These are phyloP conservation scores for Fusarium bulbicola DNA, from an alignment of 2,329 filamentous ascomycete genomes.

Conservation along the genomic window DNA sequence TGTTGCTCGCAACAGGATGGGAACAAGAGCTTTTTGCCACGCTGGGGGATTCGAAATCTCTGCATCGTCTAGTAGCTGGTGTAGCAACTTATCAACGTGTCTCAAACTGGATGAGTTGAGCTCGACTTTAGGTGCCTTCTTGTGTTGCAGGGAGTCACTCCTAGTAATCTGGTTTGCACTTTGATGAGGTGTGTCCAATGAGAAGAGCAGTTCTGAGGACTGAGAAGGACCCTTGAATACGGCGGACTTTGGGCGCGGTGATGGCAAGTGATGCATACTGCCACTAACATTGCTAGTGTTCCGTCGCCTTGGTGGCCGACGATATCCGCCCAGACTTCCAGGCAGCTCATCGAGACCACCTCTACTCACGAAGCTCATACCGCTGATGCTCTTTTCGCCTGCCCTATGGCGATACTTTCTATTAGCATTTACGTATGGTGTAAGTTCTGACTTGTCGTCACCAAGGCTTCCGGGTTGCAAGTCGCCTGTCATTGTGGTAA, in stretches of 20 bases:
- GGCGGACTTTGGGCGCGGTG: constrained; percentile 71
- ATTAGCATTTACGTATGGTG: constrained; percentile 75
- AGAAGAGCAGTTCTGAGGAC: constrained; percentile 61
- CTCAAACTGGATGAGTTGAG: constrained; percentile 87
- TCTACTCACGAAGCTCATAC: constrained; percentile 74
- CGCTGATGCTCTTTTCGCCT: constrained; percentile 79
- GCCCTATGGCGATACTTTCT: constrained; percentile 78
- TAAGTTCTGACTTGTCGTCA: constrained; percentile 77
- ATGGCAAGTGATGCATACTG: constrained; percentile 72
- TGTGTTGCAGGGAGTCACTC: constrained; percentile 84
- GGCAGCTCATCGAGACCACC: constrained; percentile 71
- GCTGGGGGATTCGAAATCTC: constrained; percentile 75
- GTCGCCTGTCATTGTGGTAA: constrained; percentile 77
- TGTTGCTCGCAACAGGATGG: constrained; percentile 88
- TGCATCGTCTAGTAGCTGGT: constrained; percentile 82
- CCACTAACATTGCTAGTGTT: constrained; percentile 87
- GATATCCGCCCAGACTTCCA: constrained; percentile 65
- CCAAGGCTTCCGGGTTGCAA: constrained; percentile 73
- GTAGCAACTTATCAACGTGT: constrained; percentile 86
- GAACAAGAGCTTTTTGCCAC: constrained; percentile 91
- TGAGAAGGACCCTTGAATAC: constrained; percentile 65
- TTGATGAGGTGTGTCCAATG: constrained; percentile 56
- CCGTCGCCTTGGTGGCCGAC: constrained; percentile 73
- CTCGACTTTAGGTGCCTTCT: constrained; percentile 78
- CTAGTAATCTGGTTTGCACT: constrained; percentile 67